A percentile compares a stretch with the other conserved stretches of the same genome.
phyloP scores from a whole-genome alignment of 1,284 basidiomycete species.

The Ustilago sp. region DNA sequence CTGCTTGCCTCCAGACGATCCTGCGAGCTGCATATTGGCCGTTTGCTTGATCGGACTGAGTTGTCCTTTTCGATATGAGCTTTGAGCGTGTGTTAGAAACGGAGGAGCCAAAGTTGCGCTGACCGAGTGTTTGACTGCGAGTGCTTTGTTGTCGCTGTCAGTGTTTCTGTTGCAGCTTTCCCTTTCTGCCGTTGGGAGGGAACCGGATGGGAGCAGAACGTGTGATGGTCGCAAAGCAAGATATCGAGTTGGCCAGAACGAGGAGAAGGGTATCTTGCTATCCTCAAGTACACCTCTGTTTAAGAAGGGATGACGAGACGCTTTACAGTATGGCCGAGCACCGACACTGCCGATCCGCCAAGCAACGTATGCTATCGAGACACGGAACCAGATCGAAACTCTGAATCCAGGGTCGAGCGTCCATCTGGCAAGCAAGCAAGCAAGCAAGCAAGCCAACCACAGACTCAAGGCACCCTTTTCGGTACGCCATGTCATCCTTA shows the following conservation, averaged over 20 bases:
- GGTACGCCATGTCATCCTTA: background rate
- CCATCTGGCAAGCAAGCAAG: background rate
- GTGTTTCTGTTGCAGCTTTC: background rate
- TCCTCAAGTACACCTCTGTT: too few relatives aligned
- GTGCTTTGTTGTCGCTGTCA: constrained; percentile 1
- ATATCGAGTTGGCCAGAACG: background rate
- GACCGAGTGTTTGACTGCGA: background rate
- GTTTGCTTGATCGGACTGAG: background rate
- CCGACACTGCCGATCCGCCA: too few relatives aligned
- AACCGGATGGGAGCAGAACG: background rate
- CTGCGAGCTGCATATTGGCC: constrained; percentile 16
- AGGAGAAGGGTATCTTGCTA: background rate
- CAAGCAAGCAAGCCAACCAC: constrained; percentile 1
- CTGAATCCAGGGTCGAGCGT: background rate
- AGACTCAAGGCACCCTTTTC: background rate
- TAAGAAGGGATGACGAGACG: too few relatives aligned
- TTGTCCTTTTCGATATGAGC: background rate
- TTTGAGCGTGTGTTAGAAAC: background rate
- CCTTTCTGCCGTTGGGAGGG: background rate
- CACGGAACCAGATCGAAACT: background rate
- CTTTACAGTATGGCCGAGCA: background rate
- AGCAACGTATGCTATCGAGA: too few relatives aligned
- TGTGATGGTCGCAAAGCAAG: constrained; percentile 1
- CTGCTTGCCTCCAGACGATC: background rate
- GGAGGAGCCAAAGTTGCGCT: constrained; percentile 4